These are phyloP conservation scores for Boletus tomentosulus DNA, from an alignment of 768 basidiomycete genomes.

Conservation along the genomic window DNA sequence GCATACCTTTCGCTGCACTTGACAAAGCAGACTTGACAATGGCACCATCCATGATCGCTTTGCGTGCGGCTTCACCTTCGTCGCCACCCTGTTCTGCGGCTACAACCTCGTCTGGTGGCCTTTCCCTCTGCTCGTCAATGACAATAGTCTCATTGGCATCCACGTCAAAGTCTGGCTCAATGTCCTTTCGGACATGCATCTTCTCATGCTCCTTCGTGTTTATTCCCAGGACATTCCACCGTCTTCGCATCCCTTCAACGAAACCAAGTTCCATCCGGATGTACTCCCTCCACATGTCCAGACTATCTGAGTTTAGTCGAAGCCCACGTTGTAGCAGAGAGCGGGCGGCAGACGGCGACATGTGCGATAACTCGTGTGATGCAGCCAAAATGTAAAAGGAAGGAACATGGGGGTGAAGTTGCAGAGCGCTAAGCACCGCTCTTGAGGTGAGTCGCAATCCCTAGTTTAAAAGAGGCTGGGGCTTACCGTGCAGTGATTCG, in stretches of 20 bases:
- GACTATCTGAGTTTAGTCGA: constrained; percentile 66
- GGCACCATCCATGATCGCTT: constrained; percentile 69
- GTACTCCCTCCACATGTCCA: constrained; percentile 85
- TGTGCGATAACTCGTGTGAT: constrained; percentile 71
- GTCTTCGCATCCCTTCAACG: constrained; percentile 69
- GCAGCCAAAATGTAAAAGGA: constrained; percentile 82
- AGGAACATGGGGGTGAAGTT: constrained; percentile 77
- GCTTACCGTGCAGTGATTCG: constrained; percentile 76
- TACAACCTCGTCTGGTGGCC: constrained; percentile 24
- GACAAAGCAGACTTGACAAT: constrained; percentile 76
- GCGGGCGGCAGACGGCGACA: constrained; percentile 75
- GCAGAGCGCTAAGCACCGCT: constrained; percentile 58
- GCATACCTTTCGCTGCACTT: constrained; percentile 65
- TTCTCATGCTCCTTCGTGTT: constrained; percentile 11
- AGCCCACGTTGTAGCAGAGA: constrained; percentile 82
- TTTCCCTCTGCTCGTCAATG: constrained; percentile 21
- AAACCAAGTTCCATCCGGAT: constrained; percentile 88
- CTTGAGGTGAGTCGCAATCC: constrained; percentile 4
- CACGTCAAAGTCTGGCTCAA: constrained; percentile 24
- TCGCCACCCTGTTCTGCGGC: constrained; percentile 38
- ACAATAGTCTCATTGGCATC: constrained; percentile 9
- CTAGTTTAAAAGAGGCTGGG: neutral
- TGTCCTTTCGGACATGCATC: constrained; percentile 14
- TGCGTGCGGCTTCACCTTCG: constrained; percentile 53
- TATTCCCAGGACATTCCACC: constrained; percentile 82